Evolutionary conservation across 345 rosid genomes (phyloP).

Genomic region (Stellera chamaejasme): DNA sequence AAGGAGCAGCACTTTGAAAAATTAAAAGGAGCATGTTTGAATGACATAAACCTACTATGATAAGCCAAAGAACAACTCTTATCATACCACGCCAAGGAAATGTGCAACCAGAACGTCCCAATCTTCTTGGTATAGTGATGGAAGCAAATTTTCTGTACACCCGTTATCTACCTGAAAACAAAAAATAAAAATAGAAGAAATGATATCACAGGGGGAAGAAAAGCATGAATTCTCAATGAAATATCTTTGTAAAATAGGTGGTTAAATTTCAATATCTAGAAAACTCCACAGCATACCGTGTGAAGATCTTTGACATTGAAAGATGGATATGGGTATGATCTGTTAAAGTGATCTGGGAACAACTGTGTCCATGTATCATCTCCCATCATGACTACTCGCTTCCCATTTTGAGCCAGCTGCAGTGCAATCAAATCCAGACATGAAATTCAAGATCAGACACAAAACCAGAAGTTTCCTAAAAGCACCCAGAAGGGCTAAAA

Average conservation of each 20-base stretch:
- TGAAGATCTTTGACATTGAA: constrained; percentile 92
- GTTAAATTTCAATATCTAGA: neutral
- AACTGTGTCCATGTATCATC: constrained; percentile 91
- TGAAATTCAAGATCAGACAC: neutral
- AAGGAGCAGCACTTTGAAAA: neutral
- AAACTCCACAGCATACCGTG: constrained; percentile 40
- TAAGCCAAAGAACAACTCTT: constrained; percentile 3
- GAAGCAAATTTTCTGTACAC: constrained; percentile 73
- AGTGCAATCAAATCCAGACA: neutral
- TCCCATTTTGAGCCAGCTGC: constrained; percentile 71
- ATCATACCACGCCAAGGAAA: constrained; percentile 92
- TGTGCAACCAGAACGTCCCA: constrained; percentile 98
- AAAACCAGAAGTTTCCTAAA: neutral
- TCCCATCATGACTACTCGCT: constrained; percentile 89
- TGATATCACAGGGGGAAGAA: neutral
- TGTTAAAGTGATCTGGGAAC: constrained; percentile 80
- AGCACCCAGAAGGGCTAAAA: neutral
- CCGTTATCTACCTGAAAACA: constrained; percentile 76
- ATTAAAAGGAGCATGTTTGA: too few relatives aligned
- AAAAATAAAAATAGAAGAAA: neutral
- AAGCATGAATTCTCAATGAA: neutral
- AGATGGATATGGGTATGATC: constrained; percentile 87
- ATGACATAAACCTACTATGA: neutral
- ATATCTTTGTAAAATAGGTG: neutral
- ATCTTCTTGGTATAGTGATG: constrained; percentile 61